phyloP scores from a whole-genome alignment of 139 green algal genomes.

The Diplosphaera chodatii region DNA sequence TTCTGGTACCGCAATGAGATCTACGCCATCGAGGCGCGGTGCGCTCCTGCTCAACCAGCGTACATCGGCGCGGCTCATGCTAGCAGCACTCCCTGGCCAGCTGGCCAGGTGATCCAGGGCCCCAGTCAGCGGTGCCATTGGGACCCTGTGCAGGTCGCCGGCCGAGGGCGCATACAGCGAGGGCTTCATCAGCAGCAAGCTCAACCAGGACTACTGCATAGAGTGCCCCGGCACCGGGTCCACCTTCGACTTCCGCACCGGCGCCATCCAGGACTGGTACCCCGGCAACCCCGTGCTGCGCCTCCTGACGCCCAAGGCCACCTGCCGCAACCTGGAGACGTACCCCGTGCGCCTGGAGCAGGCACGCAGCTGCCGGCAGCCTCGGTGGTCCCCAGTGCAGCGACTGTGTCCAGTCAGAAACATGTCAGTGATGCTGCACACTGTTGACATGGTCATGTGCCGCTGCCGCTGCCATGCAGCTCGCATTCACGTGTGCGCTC shows the following conservation, averaged over 20 bases:
- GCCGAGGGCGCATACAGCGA: conserved; percentile 94
- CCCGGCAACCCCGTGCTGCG: conserved; percentile 85
- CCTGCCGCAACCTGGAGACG: conserved; percentile 57
- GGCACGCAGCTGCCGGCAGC: too few relatives aligned
- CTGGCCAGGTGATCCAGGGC: too few relatives aligned
- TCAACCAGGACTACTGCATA: conserved; percentile 90
- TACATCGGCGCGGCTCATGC: too few relatives aligned
- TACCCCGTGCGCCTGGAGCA: conserved; percentile 72
- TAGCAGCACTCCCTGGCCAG: too few relatives aligned
- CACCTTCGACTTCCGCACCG: conserved; percentile 88
- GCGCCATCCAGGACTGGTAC: conserved; percentile 87
- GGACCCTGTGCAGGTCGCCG: conserved; percentile 76
- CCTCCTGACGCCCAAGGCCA: conserved; percentile 67
- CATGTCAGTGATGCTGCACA: too few relatives aligned
- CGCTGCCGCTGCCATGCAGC: too few relatives aligned
- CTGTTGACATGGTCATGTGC: too few relatives aligned
- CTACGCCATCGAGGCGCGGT: conserved; percentile 80
- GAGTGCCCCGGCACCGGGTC: conserved; percentile 84
- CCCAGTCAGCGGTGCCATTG: too few relatives aligned
- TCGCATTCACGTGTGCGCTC: too few relatives aligned
- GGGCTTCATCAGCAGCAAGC: conserved; percentile 88
- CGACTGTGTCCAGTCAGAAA: too few relatives aligned
- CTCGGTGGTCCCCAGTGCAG: too few relatives aligned
- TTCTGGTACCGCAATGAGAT: conserved; percentile 98
- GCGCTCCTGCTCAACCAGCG: too few relatives aligned